Evolutionary conservation across 306 rosid genomes (phyloP), one percentile per base, ranked within the genome.

Genomic region (Cotoneaster glaucophyllus): DNA sequence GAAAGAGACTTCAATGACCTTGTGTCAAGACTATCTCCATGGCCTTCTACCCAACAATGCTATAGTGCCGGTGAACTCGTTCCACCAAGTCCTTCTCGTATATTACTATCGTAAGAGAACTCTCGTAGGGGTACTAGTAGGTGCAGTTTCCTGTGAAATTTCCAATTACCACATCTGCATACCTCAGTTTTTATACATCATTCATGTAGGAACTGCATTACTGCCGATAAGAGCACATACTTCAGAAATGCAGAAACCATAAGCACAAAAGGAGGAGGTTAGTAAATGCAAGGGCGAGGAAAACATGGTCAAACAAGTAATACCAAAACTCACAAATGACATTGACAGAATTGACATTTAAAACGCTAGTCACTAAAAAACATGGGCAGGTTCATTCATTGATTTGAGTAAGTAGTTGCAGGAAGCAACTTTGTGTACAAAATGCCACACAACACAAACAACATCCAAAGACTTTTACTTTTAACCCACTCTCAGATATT

Each of bases 401-500:
- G 21, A 48, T 17, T 48, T 0, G 79, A 82, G 74, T n/a, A 73
- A 37, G n/a, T 4, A 65, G 50, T 74, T 63, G 76, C 68, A 79
- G 77, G 74, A 78, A 45, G 69, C 77, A 48, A 62, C 76, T 77
- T 73, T 11, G 83, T n/a, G 75, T 64, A 78, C 85, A 84, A 78
- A 85, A 76, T 81, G 84, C 82, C 79, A 79, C 79, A 64, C 54
- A 75, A 39, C n/a, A 29, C 15, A 53, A 21, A 31, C 26, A 9
- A 9, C 75, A 28, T 63, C 90, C 89, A 79, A 82, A 82, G 75
- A 73, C 84, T 73, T 78, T 78, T 39, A 69, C 39, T 66, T 80
- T 70, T 72, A 25, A 25, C 8, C 65, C 66, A 28, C 32, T 61
- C 66, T 26, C n/a, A 62, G 13, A 61, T 14, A 25, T 14, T 77